These are phyloP conservation scores for Elongisporangium prolatum DNA, from an alignment of 352 stramenopile species.

Conservation along the genomic window DNA sequence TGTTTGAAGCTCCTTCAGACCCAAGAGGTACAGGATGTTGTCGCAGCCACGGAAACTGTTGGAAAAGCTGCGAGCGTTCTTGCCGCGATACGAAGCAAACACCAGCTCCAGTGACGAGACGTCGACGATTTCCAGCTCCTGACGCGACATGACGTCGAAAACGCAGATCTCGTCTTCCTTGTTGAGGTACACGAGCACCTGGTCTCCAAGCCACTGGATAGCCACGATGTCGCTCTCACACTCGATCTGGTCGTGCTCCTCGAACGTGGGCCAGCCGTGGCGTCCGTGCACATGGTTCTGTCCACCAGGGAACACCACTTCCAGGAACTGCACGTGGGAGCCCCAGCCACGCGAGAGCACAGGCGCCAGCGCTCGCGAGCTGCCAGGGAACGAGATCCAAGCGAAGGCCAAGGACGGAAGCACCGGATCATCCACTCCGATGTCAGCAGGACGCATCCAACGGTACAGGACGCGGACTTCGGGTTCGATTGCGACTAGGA, in stretches of 20 bases:
- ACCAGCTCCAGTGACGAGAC: slow-evolving; percentile 92
- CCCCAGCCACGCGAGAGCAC: slow-evolving; percentile 93
- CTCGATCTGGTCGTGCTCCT: slow-evolving; percentile 92
- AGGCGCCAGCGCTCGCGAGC: slow-evolving; percentile 74
- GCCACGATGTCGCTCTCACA: slow-evolving; percentile 87
- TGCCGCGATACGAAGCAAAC: slow-evolving; percentile 90
- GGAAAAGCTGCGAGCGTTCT: slow-evolving; percentile 74
- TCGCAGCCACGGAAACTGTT: slow-evolving; percentile 92
- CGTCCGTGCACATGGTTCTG: slow-evolving; percentile 68
- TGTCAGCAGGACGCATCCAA: slow-evolving; percentile 86
- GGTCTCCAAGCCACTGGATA: slow-evolving; percentile 94
- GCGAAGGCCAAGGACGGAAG: slow-evolving; percentile 94
- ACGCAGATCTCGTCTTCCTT: slow-evolving; percentile 95
- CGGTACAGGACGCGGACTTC: slow-evolving; percentile 93
- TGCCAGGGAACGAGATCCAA: slow-evolving; percentile 89
- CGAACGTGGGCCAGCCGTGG: slow-evolving; percentile 93
- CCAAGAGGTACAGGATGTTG: slow-evolving; percentile 91
- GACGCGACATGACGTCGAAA: slow-evolving; percentile 95
- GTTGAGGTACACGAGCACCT: slow-evolving; percentile 94
- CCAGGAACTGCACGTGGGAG: slow-evolving; percentile 91
- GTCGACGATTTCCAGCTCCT: slow-evolving; percentile 93
- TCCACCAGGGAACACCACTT: slow-evolving; percentile 76
- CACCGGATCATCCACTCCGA: slow-evolving; percentile 60
- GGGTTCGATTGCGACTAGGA: slow-evolving; percentile 94
- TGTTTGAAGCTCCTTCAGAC: slow-evolving; percentile 89